Base-by-base conservation (phyloP, 2,329 filamentous ascomycete genomes). In the Mariannaea sp. region DNA sequence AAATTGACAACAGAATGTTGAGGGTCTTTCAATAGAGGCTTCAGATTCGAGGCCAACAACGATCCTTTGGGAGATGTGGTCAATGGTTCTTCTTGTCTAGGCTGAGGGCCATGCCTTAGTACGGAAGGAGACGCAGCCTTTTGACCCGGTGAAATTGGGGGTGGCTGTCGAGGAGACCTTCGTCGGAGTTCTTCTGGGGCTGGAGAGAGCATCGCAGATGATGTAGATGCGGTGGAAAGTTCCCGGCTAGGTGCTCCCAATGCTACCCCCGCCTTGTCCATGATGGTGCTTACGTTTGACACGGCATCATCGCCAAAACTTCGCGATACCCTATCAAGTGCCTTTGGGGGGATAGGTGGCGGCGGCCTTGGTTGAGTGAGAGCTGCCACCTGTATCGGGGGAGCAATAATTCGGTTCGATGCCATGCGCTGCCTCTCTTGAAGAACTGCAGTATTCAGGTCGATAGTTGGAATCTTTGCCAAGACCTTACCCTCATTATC, bases 171-270 rank as follows among this genome's bases (percentile, higher is more conserved):
- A 13, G 81, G 81, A 2, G 81, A 84, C 39, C 82, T 73, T 58
- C 78, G 75, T 9, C 80, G 75, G 22, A 83, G 60, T 36, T 76
- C 77, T 6, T 82, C 80, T 4, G 70, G 65, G 2, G 74, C 75
- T 0, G 81, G 81, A 4, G 81, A 84, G 6, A 80, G 65, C 61
- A 82, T 76, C 7, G 76, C 72, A 2, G 76, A 78, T 9, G 77
- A 78, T 4, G 75, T 77, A 10, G 68, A 70, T 1, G 73, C 77
- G 43, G 70, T 69, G 2, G 65, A 64, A 53, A 63, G 67, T 26
- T 62, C 58, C 13, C 50, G 41, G 6, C 48, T 40, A 19, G 45
- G 14, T 53, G 45, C 9, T 49, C 38, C 9, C 43, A 26, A 14
- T 22, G 16, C n/a, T 2, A 3, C 14, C 39, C 44, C 40, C 8